Evolutionary conservation across 2,329 filamentous ascomycete genomes (phyloP).

Genomic region (Cytospora piceicola): DNA sequence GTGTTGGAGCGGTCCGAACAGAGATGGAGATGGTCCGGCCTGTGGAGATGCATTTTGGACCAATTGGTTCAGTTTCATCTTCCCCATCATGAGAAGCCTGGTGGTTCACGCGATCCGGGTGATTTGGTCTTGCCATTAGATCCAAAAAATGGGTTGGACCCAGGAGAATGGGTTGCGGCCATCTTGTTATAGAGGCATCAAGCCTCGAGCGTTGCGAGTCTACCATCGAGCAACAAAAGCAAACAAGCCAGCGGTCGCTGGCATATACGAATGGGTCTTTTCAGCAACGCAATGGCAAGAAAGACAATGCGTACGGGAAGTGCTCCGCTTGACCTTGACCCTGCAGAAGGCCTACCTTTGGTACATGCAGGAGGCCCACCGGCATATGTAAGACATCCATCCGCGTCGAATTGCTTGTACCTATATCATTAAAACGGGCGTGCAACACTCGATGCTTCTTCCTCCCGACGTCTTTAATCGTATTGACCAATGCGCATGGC

Average conservation of each 20-base stretch:
- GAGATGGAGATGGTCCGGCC: background rate
- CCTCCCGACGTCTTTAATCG: background rate
- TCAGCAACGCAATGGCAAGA: background rate
- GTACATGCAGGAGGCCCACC: conserved; percentile 2
- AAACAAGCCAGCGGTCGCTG: background rate
- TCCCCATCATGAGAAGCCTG: background rate
- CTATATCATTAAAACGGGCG: background rate
- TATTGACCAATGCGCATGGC: background rate
- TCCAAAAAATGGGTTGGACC: background rate
- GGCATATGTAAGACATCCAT: background rate
- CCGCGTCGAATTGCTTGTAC: background rate
- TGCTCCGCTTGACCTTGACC: background rate
- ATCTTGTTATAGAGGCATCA: background rate
- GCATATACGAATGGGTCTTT: background rate
- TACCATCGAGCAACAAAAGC: background rate
- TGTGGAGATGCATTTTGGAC: background rate
- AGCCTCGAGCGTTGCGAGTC: background rate
- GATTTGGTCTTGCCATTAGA: background rate
- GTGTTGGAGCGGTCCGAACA: background rate
- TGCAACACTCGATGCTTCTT: background rate
- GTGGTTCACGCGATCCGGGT: background rate
- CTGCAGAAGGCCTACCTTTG: conserved; percentile 25
- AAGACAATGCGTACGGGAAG: background rate
- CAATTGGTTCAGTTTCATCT: background rate
- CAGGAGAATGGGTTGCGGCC: too few relatives aligned